Evolutionary conservation across 2,329 filamentous ascomycete genomes (phyloP).

Genomic region (Pochonia chlamydosporia): DNA sequence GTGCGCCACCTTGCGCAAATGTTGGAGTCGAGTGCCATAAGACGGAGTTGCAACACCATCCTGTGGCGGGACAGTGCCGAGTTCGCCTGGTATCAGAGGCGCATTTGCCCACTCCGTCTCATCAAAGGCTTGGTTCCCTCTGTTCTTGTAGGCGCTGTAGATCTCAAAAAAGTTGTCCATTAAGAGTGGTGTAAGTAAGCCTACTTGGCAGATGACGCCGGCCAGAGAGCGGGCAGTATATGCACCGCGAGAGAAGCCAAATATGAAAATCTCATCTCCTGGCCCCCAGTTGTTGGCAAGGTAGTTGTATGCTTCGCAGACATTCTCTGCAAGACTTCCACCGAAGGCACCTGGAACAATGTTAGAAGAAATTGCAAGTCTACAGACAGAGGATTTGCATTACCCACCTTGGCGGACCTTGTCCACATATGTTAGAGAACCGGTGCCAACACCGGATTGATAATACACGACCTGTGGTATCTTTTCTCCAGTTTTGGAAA

Average conservation of each 20-base stretch:
- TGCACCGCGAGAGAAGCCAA: slow-evolving; percentile 25
- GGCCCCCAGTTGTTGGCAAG: slow-evolving; percentile 28
- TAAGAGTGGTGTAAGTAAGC: neutral
- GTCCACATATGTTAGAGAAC: neutral
- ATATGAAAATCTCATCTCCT: slow-evolving; percentile 23
- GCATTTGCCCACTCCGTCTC: neutral
- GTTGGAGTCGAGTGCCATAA: neutral
- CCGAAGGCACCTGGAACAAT: slow-evolving; percentile 12
- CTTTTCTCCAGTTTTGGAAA: slow-evolving; percentile 19
- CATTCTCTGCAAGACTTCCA: slow-evolving; percentile 21
- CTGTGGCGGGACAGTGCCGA: neutral
- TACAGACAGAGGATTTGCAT: neutral
- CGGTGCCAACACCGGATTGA: slow-evolving; percentile 27
- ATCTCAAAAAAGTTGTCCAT: slow-evolving; percentile 1
- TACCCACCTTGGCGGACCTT: neutral
- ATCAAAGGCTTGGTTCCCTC: neutral
- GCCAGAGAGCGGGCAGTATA: slow-evolving; percentile 25
- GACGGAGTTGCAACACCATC: neutral
- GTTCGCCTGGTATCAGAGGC: neutral
- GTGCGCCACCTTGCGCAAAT: neutral
- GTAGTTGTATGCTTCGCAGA: slow-evolving; percentile 31
- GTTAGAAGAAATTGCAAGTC: no score
- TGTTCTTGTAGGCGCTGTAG: neutral
- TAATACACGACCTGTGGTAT: slow-evolving; percentile 32
- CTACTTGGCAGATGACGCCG: slow-evolving; percentile 11